Percentiles rank a stretch among this genome's conserved stretches.
These are phyloP conservation scores for Termitomyces sp. DNA, from an alignment of 1,284 basidiomycete genomes.

Conservation along the genomic window DNA sequence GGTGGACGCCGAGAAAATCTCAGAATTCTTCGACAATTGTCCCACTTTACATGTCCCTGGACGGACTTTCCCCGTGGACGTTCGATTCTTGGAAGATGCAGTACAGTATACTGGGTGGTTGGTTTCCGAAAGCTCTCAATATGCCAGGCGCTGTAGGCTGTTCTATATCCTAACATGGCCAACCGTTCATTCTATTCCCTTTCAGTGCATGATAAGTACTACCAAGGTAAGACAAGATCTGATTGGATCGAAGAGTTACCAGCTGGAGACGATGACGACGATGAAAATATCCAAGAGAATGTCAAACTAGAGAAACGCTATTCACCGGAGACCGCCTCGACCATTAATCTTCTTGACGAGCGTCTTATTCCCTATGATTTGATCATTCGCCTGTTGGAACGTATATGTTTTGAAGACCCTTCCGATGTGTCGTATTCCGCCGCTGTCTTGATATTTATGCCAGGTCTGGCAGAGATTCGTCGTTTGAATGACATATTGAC, in stretches of 20 bases:
- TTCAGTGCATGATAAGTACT: constrained; percentile 56
- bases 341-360: constrained; percentile 87
- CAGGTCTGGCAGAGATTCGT: constrained; percentile 90
- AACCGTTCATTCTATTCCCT: constrained; percentile 1
- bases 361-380: constrained; percentile 88
- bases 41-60: constrained; percentile 89
- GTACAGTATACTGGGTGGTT: constrained; percentile 85
- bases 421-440: constrained; percentile 60
- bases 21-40: constrained; percentile 89
- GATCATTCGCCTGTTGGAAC: constrained; percentile 82
- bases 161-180: background rate
- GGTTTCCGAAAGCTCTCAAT: constrained; percentile 81
- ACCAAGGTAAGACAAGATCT: constrained; percentile 52
- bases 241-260: constrained; percentile 75
- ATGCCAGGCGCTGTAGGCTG: constrained; percentile 66
- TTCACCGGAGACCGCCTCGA: constrained; percentile 67
- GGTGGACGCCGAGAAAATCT: constrained; percentile 91
- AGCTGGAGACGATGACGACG: constrained; percentile 64
- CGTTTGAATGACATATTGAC: constrained; percentile 79
- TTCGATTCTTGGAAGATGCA: constrained; percentile 89
- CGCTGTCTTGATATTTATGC: constrained; percentile 92
- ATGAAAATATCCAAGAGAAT: constrained; percentile 34
- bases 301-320: constrained; percentile 71
- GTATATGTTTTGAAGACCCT: constrained; percentile 73
- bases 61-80: constrained; percentile 93